Base-by-base conservation (phyloP, 1,139 yeast genomes). In the Diutina neorugosa region DNA sequence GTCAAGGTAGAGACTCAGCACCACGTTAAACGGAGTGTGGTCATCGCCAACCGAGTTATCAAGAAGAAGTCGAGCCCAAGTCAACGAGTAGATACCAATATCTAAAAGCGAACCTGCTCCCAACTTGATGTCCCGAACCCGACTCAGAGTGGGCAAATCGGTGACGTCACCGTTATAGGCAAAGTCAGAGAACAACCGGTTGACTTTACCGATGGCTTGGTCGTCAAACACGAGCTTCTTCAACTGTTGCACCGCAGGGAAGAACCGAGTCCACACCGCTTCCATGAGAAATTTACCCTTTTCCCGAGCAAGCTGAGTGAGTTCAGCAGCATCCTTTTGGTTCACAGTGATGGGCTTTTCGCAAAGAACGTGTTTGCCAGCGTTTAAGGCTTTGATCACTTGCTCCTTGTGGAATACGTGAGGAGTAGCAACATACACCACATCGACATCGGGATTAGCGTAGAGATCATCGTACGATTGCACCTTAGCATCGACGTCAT, bases 31-130 rank as follows among this genome's bases (percentile, higher is more conserved):
- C 18, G 63, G 59, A 7, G 66, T 57, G 53, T 46, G 50, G n/a
- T 65, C 66, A 2, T 67, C 56, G 2, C 59, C 59, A 1, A 64
- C 60, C 23, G 69, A 61, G 37, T 64, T 66, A 58, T 74, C 75
- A 55, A 74, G 63, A 46, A 74, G 65, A 16, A 73, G 60, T 55
- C 80, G 64, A 20, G 69, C 65, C 56, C 73, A 81, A 58, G 83
- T 80, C 53, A 80, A 60, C 5, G 82, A 69, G 59, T 82, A 82
- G 51, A 81, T 73, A 1, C 87, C 86, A 55, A 81, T 68, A 60
- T 81, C 87, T 57, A 81, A 70, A 51, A 80, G 62, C 0, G 83
- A 80, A 41, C 87, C 86, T 12, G 83, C 87, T 9, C 82, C 86
- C 44, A 80, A 70, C 25, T 65, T 61, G 20, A 70, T 72, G 60